These are phyloP conservation scores for Citrus trifoliata DNA, from an alignment of 345 rosid genomes.

Conservation along the genomic window DNA sequence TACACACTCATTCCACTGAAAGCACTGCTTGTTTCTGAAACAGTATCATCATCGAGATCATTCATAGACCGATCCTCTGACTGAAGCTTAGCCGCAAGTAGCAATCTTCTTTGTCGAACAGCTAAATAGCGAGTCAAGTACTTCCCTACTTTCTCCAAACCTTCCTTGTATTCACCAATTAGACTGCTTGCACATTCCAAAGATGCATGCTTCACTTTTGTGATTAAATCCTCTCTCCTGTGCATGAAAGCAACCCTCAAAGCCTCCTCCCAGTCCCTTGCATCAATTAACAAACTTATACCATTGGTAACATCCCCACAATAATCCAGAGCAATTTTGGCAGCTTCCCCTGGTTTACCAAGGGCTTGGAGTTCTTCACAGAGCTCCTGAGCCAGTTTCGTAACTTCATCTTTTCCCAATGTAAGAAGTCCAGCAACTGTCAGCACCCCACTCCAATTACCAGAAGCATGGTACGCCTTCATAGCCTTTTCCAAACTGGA, in stretches of 20 bases:
- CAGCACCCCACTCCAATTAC: constrained; percentile 90
- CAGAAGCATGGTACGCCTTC: constrained; percentile 80
- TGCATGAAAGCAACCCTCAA: constrained; percentile 77
- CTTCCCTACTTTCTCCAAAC: constrained; percentile 84
- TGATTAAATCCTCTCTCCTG: constrained; percentile 51
- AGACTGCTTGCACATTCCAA: constrained; percentile 68
- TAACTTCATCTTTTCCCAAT: constrained; percentile 60
- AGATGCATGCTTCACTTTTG: constrained; percentile 63
- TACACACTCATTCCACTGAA: constrained; percentile 98
- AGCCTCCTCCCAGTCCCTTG: constrained; percentile 98
- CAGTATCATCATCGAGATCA: constrained; percentile 82
- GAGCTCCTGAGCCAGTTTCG: constrained; percentile 78
- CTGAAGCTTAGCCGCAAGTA: constrained; percentile 88
- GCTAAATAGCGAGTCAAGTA: constrained; percentile 93
- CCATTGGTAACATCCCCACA: constrained; percentile 71
- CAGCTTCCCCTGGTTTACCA: constrained; percentile 94
- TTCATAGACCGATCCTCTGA: constrained; percentile 61
- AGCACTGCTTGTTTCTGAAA: constrained; percentile 89
- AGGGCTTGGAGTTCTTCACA: constrained; percentile 92
- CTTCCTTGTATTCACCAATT: constrained; percentile 69
- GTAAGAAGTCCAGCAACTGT: constrained; percentile 82
- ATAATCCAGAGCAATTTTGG: constrained; percentile 86
- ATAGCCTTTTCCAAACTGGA: constrained; percentile 71
- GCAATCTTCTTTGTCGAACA: constrained; percentile 89
- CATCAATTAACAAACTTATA: constrained; percentile 59